Evolutionary conservation across 2,329 filamentous ascomycete species (phyloP).

Genomic region (Verticillium tricorpus): DNA sequence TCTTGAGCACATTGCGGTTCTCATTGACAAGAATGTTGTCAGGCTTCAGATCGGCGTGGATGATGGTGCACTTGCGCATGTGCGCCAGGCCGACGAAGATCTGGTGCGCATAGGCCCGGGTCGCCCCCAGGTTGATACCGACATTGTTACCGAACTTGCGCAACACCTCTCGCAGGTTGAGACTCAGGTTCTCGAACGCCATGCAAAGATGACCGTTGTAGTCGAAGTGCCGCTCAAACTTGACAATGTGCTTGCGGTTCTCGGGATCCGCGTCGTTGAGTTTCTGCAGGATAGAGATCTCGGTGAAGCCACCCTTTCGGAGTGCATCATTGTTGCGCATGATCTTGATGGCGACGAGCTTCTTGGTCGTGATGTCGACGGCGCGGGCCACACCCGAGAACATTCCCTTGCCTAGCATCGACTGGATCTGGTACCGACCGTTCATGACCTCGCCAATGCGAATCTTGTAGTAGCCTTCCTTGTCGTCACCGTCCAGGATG

Average conservation of each 20-base stretch:
- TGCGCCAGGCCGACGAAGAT: slow-evolving; percentile 87
- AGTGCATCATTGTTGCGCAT: slow-evolving; percentile 95
- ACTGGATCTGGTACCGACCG: slow-evolving; percentile 82
- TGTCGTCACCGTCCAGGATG: slow-evolving; percentile 88
- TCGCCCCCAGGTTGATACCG: slow-evolving; percentile 83
- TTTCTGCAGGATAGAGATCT: slow-evolving; percentile 88
- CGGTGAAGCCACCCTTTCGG: slow-evolving; percentile 85
- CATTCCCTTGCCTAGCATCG: slow-evolving; percentile 87
- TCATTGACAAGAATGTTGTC: slow-evolving; percentile 95
- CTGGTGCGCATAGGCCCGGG: slow-evolving; percentile 85
- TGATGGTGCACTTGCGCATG: slow-evolving; percentile 85
- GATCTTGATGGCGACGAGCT: slow-evolving; percentile 92
- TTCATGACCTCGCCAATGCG: slow-evolving; percentile 88
- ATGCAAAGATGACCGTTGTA: slow-evolving; percentile 95
- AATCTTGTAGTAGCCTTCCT: slow-evolving; percentile 94
- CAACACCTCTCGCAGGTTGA: slow-evolving; percentile 89
- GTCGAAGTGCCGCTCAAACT: slow-evolving; percentile 82
- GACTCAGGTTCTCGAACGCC: slow-evolving; percentile 90
- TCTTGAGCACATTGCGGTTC: slow-evolving; percentile 77
- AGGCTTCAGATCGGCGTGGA: slow-evolving; percentile 94
- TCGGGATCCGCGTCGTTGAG: slow-evolving; percentile 82
- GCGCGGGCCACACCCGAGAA: slow-evolving; percentile 95
- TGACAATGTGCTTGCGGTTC: slow-evolving; percentile 87
- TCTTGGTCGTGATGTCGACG: slow-evolving; percentile 67
- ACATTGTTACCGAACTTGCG: slow-evolving; percentile 95